Conservation (phyloP, 1,284 basidiomycete genomes). For the Vanrija humicola region DNA sequence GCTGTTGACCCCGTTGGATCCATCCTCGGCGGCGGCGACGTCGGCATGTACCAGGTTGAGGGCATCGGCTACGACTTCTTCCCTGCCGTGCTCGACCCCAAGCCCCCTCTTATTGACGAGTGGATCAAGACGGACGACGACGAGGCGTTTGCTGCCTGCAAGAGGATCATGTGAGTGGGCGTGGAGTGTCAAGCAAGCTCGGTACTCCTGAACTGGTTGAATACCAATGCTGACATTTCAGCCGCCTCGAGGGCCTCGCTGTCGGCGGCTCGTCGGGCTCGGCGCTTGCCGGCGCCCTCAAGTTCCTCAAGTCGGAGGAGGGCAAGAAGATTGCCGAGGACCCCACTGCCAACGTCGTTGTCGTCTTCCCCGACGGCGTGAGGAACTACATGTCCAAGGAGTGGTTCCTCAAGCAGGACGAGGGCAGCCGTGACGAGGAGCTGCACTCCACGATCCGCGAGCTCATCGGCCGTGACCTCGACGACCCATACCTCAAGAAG, state of each 20-base stretch:
- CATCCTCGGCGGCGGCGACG: conserved; percentile 62
- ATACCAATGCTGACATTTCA: conserved; percentile 4
- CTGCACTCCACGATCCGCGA: conserved; percentile 14
- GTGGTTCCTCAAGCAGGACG: conserved; percentile 39
- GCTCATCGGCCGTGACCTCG: conserved; percentile 17
- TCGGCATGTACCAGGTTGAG: conserved; percentile 73
- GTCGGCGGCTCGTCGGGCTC: conserved; percentile 91
- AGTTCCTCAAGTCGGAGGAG: conserved; percentile 66
- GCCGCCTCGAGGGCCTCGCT: conserved; percentile 73
- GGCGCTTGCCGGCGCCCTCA: conserved; percentile 69
- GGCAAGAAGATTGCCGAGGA: conserved; percentile 66
- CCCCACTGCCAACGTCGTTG: conserved; percentile 77
- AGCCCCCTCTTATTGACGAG: conserved; percentile 51
- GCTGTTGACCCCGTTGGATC: conserved; percentile 92
- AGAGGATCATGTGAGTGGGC: conserved; percentile 59
- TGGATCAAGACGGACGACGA: conserved; percentile 88
- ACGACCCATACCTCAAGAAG: conserved; percentile 12
- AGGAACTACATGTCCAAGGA: conserved; percentile 93
- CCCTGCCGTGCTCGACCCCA: conserved; percentile 61
- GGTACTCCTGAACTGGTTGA: background rate
- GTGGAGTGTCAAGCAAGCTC: background rate
- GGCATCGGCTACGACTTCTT: conserved; percentile 89
- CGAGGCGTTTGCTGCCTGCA: conserved; percentile 72
- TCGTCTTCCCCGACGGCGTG: conserved; percentile 84
- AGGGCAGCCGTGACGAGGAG: background rate